These are phyloP conservation scores for Musa acuminata DNA, from an alignment of 176 grass and related monocot genomes.

Conservation along the genomic window DNA sequence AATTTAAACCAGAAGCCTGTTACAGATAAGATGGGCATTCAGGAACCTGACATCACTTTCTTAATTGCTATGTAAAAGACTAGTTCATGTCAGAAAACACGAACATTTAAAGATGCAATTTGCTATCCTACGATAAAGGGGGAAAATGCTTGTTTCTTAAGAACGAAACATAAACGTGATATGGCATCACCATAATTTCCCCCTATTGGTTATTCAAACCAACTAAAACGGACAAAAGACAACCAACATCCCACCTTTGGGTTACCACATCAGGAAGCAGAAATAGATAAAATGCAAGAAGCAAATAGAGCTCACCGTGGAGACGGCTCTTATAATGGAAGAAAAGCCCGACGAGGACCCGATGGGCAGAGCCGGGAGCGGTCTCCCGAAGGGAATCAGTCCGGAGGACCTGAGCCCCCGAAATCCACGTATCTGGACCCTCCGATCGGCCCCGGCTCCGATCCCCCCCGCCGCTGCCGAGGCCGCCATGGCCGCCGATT, in stretches of 20 bases:
- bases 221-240: no score
- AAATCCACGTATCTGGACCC: conserved; percentile 22
- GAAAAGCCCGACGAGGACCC: conserved; percentile 4
- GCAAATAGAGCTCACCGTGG: conserved; percentile 30
- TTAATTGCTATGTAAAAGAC: no score
- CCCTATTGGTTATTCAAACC: no score
- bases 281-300: not conserved
- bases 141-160: no score
- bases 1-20: no score
- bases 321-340: conserved; percentile 36
- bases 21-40: no score
- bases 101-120: no score
- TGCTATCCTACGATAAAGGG: no score
- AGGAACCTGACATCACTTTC: no score
- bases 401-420: conserved; percentile 35
- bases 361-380: conserved; percentile 1
- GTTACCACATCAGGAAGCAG: not conserved
- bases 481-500: not conserved
- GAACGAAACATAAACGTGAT: no score
- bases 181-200: no score
- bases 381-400: conserved; percentile 25
- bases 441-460: conserved; percentile 26
- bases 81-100: no score
- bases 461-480: conserved; percentile 29
- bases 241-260: not conserved